phyloP scores from a whole-genome alignment of 2,329 filamentous ascomycete species.

The Exophiala bonariae region DNA sequence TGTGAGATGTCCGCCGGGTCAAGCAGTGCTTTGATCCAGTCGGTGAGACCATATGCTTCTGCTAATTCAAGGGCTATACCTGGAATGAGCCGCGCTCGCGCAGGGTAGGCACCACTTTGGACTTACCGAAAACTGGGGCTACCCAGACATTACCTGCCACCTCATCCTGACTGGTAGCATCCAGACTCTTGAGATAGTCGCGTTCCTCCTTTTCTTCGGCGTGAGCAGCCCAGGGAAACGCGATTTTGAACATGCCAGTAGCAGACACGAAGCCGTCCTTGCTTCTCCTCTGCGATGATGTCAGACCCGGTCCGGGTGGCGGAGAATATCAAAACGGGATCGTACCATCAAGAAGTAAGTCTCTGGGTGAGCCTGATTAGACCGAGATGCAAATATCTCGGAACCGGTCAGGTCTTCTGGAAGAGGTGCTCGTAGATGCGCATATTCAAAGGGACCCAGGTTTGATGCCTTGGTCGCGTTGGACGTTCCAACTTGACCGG shows the following conservation, averaged over 20 bases:
- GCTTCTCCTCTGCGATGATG: constrained; percentile 54
- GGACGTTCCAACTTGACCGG: constrained; percentile 68
- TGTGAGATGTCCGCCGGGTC: constrained; percentile 79
- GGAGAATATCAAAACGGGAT: not conserved
- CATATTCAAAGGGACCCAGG: constrained; percentile 89
- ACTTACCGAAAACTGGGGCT: constrained; percentile 68
- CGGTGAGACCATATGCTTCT: constrained; percentile 78
- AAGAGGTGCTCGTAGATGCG: constrained; percentile 86
- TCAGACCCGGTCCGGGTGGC: constrained; percentile 11
- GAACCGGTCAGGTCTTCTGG: constrained; percentile 85
- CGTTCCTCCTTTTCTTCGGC: constrained; percentile 61
- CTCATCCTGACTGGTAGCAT: constrained; percentile 78
- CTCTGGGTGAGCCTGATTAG: constrained; percentile 64
- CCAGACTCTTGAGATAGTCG: constrained; percentile 79
- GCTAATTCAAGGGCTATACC: constrained; percentile 74
- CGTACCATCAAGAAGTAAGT: constrained; percentile 92
- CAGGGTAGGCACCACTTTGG: not conserved
- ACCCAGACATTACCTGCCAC: constrained; percentile 98
- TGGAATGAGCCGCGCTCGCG: constrained; percentile 21
- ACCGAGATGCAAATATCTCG: constrained; percentile 83
- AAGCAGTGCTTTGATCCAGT: constrained; percentile 90
- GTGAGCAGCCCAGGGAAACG: constrained; percentile 63
- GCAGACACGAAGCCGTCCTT: constrained; percentile 67
- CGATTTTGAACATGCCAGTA: constrained; percentile 70
- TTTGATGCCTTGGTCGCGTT: constrained; percentile 72